Evolutionary conservation across 495 filamentous ascomycete genomes (phyloP), one percentile per base, ranked within the genome.

Genomic region (Penicillium antarcticum): DNA sequence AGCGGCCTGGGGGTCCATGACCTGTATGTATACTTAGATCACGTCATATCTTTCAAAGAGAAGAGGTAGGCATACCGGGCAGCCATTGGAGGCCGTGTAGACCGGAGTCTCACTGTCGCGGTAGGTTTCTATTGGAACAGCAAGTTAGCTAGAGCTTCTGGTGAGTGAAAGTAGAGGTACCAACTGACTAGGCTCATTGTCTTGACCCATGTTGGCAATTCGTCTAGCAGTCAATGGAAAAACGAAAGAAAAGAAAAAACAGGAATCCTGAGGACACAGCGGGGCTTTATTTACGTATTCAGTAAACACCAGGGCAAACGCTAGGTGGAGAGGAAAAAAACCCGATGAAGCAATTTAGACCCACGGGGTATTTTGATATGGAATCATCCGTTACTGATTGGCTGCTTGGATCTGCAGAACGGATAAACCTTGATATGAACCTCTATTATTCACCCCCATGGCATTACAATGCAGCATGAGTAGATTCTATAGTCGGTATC

Each of bases 61-160:
- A 19, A 8, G 5, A 10, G n/a, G 3, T 11, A 33, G 33, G 45
- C 52, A 16, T 32, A 77, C 68, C 17, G 44, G 44, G 42, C 71
- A 80, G 49, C 80, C 81, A 73, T 82, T 85, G 62, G 80, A 83
- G 29, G 81, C 76, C 6, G 81, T 85, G 58, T 84, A 85, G 52
- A 80, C 44, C 18, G 44, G 81, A 60, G 77, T 77, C 61, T 83
- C 77, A 41, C 73, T 68, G 62, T 83, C 81, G 63, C 73, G 73
- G 63, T 80, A 77, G 55, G 78, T 82, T 49, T 57, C 66, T 69
- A 23, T 5, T 33, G 8, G 40, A 43, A 37, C 9, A 46, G 1
- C 12, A 21, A 2, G 19, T 46, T 37, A 46, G 44, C 17, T 29
- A 9, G 33, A 7, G 18, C 16, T 19, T 36, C 13, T 19, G n/a